phyloP scores from a whole-genome alignment of 2,329 filamentous ascomycete genomes.

The Niveomyces coronatus region DNA sequence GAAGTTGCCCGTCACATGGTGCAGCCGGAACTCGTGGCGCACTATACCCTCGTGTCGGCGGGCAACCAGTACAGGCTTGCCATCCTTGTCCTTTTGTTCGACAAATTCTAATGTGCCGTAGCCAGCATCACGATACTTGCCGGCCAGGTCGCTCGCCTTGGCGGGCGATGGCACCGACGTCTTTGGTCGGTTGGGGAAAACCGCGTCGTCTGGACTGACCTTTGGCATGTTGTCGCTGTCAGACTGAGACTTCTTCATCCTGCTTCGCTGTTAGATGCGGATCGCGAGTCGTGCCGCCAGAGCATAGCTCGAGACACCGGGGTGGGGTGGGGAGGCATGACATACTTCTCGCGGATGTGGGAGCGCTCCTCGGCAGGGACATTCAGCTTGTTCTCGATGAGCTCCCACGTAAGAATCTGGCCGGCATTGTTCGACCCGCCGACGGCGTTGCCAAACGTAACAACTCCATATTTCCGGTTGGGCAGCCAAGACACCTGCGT shows the following conservation, averaged over 20 bases:
- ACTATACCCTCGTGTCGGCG: conserved; percentile 1
- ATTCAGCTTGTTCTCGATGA: conserved; percentile 22
- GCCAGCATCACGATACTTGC: conserved; percentile 4
- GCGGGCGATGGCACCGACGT: conserved; percentile 2
- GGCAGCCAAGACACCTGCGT: conserved; percentile 24
- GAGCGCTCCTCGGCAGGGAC: conserved; percentile 15
- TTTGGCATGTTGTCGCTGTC: not conserved
- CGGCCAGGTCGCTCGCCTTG: conserved; percentile 2
- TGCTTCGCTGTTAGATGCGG: not conserved
- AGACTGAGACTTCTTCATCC: too few species aligned
- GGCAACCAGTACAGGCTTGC: conserved; percentile 4
- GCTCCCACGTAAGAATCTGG: conserved; percentile 16
- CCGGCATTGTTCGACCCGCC: conserved; percentile 24
- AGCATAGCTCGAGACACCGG: not conserved
- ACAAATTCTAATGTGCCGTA: conserved; percentile 5
- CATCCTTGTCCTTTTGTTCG: not conserved
- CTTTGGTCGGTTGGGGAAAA: conserved; percentile 6
- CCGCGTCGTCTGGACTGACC: not conserved
- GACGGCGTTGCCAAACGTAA: conserved; percentile 31
- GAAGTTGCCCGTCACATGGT: conserved; percentile 9
- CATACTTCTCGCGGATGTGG: conserved; percentile 14
- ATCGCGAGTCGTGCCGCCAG: too few species aligned
- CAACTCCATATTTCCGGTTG: conserved; percentile 20
- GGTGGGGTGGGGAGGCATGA: not conserved
- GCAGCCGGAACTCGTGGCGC: conserved; percentile 1